A percentile compares a stretch with the other conserved stretches of the same genome.
These are phyloP conservation scores for Citrus glauca DNA, from an alignment of 345 rosid genomes.

Conservation along the genomic window DNA sequence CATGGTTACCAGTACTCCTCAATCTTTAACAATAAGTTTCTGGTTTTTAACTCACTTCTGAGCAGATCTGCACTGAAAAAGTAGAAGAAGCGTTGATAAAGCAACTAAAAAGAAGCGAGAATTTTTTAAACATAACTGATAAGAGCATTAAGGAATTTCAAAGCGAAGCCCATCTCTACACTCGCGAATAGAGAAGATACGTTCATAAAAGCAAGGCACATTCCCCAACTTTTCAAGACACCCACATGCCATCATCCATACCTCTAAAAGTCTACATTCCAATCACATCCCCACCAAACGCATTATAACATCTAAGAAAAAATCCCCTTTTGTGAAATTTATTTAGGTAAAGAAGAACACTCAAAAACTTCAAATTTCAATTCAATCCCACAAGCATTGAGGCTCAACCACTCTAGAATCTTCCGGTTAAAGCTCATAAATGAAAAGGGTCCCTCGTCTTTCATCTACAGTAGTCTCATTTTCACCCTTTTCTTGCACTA, in stretches of 20 bases:
- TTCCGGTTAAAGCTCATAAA: constrained; percentile 27
- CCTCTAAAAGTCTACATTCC: constrained; percentile 15
- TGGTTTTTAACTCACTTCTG: constrained; percentile 15
- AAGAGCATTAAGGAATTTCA: constrained; percentile 14
- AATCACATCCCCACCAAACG: constrained; percentile 42
- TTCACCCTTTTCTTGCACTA: constrained; percentile 11
- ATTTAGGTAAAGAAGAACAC: constrained; percentile 5
- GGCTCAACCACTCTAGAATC: constrained; percentile 27
- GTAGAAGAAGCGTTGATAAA: not conserved
- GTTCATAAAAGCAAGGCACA: constrained; percentile 35
- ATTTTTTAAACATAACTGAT: not conserved
- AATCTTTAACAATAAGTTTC: constrained; percentile 17
- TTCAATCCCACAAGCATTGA: constrained; percentile 5
- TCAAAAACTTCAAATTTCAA: constrained; percentile 9
- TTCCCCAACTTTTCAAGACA: constrained; percentile 26
- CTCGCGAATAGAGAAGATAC: constrained; percentile 25
- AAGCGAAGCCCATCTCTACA: constrained; percentile 21
- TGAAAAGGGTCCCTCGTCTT: constrained; percentile 34
- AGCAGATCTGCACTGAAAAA: constrained; percentile 30
- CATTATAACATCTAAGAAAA: constrained; percentile 12
- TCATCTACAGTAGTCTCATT: constrained; percentile 9
- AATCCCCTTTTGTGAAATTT: not conserved
- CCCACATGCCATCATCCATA: constrained; percentile 46
- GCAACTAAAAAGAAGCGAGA: constrained; percentile 5
- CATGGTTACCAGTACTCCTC: constrained; percentile 35